Base-by-base conservation (phyloP, 148 eudicot genomes). In the Amaranthus hypochondriacus region DNA sequence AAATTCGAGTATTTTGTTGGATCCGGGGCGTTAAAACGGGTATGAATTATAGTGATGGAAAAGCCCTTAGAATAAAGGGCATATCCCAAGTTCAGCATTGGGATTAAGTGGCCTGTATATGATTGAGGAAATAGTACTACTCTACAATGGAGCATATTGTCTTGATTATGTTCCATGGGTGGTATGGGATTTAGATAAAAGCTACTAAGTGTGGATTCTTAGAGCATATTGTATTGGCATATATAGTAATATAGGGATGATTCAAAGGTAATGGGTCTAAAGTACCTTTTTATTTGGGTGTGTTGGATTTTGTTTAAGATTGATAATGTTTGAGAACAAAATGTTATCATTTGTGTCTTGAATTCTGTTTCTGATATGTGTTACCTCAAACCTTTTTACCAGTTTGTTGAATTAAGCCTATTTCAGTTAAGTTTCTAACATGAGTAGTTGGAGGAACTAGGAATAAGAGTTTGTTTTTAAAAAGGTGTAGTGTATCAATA, bases 71-170 rank as follows among this genome's bases (percentile, higher is more conserved):
- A 64, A 52, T 78, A 71, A 8, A 84, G 86, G 56, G 79, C 73
- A 51, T 80, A 61, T 55, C 78, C 89, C 18, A 86, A 69, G 53
- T 82, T 76, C 48, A 86, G 69, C 89, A 82, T 84, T 7, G 89
- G 86, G n/a, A 71, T 78, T 52, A 80, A 49, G 76, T 84, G 87
- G 53, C 87, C 87, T 76, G 62, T 75, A 18, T 74, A 79, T 50
- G 85, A 83, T 2, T 63, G 56, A 3, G 90, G 87, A 50, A 82
- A 83, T 1, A 87, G 68, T 44, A 85, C 66, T 5, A 75, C 75
- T 65, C 58, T 39, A 39, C 69, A 48, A 54, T 64, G 68, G 42
- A 76, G 66, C 18, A 68, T 76, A 14, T 47, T 49, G 3, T 76
- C 15, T 59, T 60, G 61, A 43, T 53, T 12, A 13, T 59, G 59